Evolutionary conservation across 768 basidiomycete species (phyloP).

Genomic region (Asterophora parasitica): DNA sequence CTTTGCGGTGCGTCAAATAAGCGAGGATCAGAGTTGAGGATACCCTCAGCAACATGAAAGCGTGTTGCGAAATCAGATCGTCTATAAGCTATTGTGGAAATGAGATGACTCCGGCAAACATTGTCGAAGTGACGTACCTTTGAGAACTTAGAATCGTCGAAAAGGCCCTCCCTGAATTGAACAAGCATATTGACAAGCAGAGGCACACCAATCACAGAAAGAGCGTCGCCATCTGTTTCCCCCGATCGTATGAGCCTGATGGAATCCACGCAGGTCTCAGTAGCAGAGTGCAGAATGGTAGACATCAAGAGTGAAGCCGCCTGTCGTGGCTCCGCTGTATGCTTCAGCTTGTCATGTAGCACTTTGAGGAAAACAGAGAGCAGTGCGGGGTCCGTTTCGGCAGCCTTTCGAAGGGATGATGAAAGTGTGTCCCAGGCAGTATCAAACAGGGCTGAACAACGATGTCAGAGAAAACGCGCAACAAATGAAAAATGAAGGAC

Average conservation of each 20-base stretch:
- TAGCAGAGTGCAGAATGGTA: constrained; percentile 29
- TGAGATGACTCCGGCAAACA: not conserved
- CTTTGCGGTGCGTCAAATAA: constrained; percentile 45
- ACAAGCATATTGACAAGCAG: constrained; percentile 42
- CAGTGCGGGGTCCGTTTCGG: constrained; percentile 24
- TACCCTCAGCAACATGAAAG: constrained; percentile 32
- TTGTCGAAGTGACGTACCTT: constrained; percentile 32
- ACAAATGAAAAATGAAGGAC: constrained; percentile 11
- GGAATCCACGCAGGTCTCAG: constrained; percentile 24
- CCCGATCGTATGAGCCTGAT: not conserved
- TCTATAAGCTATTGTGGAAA: constrained; percentile 39
- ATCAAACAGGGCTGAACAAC: constrained; percentile 38
- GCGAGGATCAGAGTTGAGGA: constrained; percentile 43
- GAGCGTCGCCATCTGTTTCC: not conserved
- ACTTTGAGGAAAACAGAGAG: constrained; percentile 43
- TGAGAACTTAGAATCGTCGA: constrained; percentile 37
- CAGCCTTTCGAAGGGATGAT: constrained; percentile 22
- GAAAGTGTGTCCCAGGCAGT: constrained; percentile 44
- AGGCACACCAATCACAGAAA: constrained; percentile 7
- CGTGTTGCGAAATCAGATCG: constrained; percentile 31
- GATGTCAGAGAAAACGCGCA: not conserved
- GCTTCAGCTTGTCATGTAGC: constrained; percentile 36
- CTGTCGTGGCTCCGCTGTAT: constrained; percentile 19
- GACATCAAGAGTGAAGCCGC: constrained; percentile 26
- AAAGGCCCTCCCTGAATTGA: constrained; percentile 48